A percentile compares a stretch with the other conserved stretches of the same genome.
These are phyloP conservation scores for Wilhelminamyces savonicus DNA, from an alignment of 805 yeast genomes.

Conservation along the genomic window DNA sequence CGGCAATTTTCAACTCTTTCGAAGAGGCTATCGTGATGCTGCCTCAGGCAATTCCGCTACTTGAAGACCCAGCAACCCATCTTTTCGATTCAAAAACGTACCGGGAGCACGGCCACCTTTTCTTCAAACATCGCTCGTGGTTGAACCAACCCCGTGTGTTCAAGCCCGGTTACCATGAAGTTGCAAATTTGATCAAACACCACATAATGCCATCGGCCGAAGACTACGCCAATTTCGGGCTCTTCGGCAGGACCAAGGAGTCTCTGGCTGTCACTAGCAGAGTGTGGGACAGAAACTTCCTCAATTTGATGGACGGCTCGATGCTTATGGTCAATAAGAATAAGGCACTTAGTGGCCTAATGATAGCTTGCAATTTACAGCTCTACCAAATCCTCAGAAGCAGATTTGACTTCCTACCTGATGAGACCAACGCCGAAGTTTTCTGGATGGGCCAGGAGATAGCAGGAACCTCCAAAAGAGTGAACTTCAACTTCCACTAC, in stretches of 20 bases:
- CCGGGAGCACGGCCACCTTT: conserved; percentile 15
- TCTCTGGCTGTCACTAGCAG: conserved; percentile 4
- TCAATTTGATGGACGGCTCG: conserved; percentile 19
- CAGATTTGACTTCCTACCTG: conserved; percentile 10
- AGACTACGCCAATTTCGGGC: conserved; percentile 14
- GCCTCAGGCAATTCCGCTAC: conserved; percentile 4
- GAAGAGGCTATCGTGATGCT: conserved; percentile 3
- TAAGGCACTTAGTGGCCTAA: conserved; percentile 19
- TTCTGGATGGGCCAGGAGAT: conserved; percentile 31
- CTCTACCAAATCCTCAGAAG: conserved; percentile 13
- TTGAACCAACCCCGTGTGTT: conserved; percentile 11
- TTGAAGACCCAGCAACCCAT: conserved; percentile 10
- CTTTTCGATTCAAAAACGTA: conserved; percentile 6
- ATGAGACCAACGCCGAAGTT: conserved; percentile 14
- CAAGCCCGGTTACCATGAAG: conserved; percentile 24
- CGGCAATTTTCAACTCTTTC: conserved; percentile 3
- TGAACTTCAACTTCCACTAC: conserved; percentile 18
- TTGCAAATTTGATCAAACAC: conserved; percentile 15
- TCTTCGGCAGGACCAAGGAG: conserved; percentile 6
- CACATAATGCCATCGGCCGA: conserved; percentile 13
- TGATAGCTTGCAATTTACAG: conserved; percentile 20
- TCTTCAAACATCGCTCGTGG: conserved; percentile 23
- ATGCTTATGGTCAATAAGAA: conserved; percentile 22
- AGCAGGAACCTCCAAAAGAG: conserved; percentile 13
- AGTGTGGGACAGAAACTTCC: conserved; percentile 16